These are phyloP conservation scores for Paracamarosporium sp. DNA, from an alignment of 2,329 filamentous ascomycete species.

Conservation along the genomic window DNA sequence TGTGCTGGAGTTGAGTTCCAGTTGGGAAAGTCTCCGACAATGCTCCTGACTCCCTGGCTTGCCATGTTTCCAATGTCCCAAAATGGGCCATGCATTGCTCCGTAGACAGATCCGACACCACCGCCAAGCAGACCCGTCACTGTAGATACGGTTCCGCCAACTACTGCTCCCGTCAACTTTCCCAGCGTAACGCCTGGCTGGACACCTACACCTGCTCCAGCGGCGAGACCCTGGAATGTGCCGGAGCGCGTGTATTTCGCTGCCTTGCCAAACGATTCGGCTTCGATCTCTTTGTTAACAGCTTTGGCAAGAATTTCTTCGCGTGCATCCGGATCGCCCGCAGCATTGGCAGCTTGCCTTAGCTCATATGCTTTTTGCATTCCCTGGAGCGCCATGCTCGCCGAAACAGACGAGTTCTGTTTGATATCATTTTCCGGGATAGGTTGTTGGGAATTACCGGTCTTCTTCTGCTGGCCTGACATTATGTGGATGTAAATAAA, in stretches of 20 bases:
- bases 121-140: conserved; percentile 44
- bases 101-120: conserved; percentile 45
- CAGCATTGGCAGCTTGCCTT: conserved; percentile 49
- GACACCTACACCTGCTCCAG: conserved; percentile 47
- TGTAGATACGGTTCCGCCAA: conserved; percentile 41
- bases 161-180: conserved; percentile 43
- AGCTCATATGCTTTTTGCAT: conserved; percentile 48
- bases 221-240: conserved; percentile 48
- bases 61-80: conserved; percentile 46
- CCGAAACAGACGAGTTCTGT: conserved; percentile 47
- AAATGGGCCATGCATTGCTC: conserved; percentile 43
- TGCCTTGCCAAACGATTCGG: conserved; percentile 50
- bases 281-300: conserved; percentile 50
- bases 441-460: neutral
- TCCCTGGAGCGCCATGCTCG: conserved; percentile 44
- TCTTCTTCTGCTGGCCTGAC: neutral
- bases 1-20: conserved; percentile 43
- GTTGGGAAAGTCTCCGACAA: conserved; percentile 44
- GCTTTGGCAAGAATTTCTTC: conserved; percentile 49
- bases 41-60: conserved; percentile 39
- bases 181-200: conserved; percentile 43
- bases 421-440: conserved; percentile 48
- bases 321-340: conserved; percentile 46
- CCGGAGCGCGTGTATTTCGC: conserved; percentile 49
- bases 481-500: neutral